Evolutionary conservation across 2,329 filamentous ascomycete species (phyloP), one percentile per base, ranked within the genome.

Genomic region (Cladosporium sp.): DNA sequence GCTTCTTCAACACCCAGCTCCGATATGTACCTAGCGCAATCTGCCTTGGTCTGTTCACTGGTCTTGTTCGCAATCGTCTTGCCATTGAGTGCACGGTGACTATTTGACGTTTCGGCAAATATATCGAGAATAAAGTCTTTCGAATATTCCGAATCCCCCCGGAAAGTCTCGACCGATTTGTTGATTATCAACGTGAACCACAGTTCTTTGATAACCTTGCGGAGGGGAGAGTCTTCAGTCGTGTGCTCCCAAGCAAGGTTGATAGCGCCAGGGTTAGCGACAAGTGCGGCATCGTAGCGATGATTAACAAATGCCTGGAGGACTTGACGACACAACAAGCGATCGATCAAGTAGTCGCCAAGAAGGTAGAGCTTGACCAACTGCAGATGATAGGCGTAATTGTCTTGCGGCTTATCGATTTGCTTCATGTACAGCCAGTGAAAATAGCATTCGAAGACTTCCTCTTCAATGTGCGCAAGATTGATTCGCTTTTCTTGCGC

Each of bases 341-440:
- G 7, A 22, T 47, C 34, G 8, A 20, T 12, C 8, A 47, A 12
- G 12, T 29, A 39, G 15, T 30, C 43, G 2, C 43, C 36, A 9
- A 47, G 36, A 4, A 32, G 7, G 22, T 39, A 47, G 3, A 40
- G 11, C 2, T 29, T n/a, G 9, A 19, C 9, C 17, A 20, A 2
- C n/a, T 18, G n/a, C 20, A 36, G 17, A 15, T n/a, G 15, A 7
- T 7, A 7, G 32, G 13, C 3, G 15, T 13, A 5, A n/a, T n/a
- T n/a, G n/a, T 34, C 11, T 22, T 29, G 20, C 12, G 39, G 3
- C n/a, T n/a, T n/a, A 4, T 27, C 12, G 1, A 2, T 15, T 4
- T 32, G 38, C 8, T n/a, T 8, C 6, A 50, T 56, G 47, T 58
- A 54, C 2, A 59, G 52, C 55, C 55, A 59, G 18, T 56, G 53